A percentile compares a stretch with the other conserved stretches of the same genome.
Evolutionary conservation across 257 asterid species (phyloP).

Genomic region (Solanum lycopersicoides): DNA sequence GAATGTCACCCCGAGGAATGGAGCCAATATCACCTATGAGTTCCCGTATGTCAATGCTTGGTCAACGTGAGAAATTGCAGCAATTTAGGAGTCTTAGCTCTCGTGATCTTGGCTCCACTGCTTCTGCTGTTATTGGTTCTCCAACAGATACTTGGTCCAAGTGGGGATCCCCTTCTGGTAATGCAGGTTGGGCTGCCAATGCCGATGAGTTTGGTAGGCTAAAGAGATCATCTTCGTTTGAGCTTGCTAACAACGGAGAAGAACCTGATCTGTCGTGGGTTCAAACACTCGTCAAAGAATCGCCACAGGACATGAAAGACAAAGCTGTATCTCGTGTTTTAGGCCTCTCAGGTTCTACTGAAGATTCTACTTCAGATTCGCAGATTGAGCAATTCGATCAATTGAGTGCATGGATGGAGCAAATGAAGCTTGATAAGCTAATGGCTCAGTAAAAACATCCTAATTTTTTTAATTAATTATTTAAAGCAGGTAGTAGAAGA

Average conservation of each 20-base stretch:
- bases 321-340: slow-evolving; percentile 16
- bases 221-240: slow-evolving; percentile 58
- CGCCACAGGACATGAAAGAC: slow-evolving; percentile 52
- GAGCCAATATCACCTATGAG: slow-evolving; percentile 73
- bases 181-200: slow-evolving; percentile 45
- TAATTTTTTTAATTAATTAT: slow-evolving; percentile 16
- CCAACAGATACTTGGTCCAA: slow-evolving; percentile 41
- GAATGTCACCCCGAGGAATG: slow-evolving; percentile 62
- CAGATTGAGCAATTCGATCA: slow-evolving; percentile 40
- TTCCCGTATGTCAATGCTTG: slow-evolving; percentile 52
- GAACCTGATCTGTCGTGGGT: slow-evolving; percentile 94
- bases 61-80: slow-evolving; percentile 48
- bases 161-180: slow-evolving; percentile 54
- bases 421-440: slow-evolving; percentile 72
- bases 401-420: slow-evolving; percentile 54
- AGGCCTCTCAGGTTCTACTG: slow-evolving; percentile 13
- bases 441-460: slow-evolving; percentile 37
- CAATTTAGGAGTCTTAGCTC: slow-evolving; percentile 72
- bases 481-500: slow-evolving; percentile 28
- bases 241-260: slow-evolving; percentile 42
- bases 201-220: slow-evolving; percentile 34
- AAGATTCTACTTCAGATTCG: slow-evolving; percentile 14
- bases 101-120: slow-evolving; percentile 49
- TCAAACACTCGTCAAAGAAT: slow-evolving; percentile 71
- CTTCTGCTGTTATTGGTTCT: slow-evolving; percentile 37